phyloP scores from a whole-genome alignment of 352 stramenopile species.

The Lagenidium giganteum region DNA sequence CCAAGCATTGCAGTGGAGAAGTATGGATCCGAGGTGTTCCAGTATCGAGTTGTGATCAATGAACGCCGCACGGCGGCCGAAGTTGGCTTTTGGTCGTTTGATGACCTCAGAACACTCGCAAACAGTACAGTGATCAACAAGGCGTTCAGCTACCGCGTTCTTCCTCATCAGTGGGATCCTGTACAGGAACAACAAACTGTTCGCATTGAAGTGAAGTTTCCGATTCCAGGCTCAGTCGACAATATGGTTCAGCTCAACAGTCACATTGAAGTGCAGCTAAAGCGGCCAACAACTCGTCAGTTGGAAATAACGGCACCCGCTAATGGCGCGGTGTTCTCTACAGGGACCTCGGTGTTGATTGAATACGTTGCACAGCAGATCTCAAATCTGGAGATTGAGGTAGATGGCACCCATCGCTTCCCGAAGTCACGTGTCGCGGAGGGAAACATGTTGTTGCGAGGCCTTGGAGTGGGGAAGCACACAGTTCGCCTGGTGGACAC shows the following conservation, averaged over 20 bases:
- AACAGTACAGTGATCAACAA: constrained; percentile 8
- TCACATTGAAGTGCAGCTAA: constrained; percentile 17
- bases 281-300: constrained; percentile 1
- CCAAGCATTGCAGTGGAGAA: constrained; percentile 24
- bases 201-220: constrained; percentile 29
- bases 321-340: constrained; percentile 18
- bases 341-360: constrained; percentile 21
- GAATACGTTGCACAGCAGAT: constrained; percentile 38
- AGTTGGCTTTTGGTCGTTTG: constrained; percentile 19
- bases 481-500: no score
- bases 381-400: constrained; percentile 15
- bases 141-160: constrained; percentile 13
- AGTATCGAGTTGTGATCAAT: constrained; percentile 34
- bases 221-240: constrained; percentile 29
- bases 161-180: background rate
- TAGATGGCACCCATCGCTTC: constrained; percentile 24
- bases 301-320: constrained; percentile 21
- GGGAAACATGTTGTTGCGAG: constrained; percentile 39
- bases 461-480: constrained; percentile 24
- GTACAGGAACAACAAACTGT: constrained; percentile 16
- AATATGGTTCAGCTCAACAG: constrained; percentile 21
- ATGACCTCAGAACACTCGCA: background rate
- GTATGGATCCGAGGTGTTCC: constrained; percentile 38
- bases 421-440: constrained; percentile 26
- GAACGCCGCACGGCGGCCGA: constrained; percentile 28